Evolutionary conservation across 768 basidiomycete species (phyloP).

Genomic region (Hygrophorus russula): DNA sequence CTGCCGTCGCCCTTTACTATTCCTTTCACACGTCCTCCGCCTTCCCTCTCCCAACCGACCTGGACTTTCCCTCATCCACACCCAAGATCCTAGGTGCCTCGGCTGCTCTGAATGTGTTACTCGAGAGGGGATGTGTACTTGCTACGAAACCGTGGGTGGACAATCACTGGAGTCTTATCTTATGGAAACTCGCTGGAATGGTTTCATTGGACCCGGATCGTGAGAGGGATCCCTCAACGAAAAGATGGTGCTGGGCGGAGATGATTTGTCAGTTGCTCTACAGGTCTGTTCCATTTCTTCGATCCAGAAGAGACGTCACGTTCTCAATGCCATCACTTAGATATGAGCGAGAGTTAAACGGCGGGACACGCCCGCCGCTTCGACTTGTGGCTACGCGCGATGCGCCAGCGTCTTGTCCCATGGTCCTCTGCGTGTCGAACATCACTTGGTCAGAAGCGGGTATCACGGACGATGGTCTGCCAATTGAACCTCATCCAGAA

Average conservation of each 20-base stretch:
- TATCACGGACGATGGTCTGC: slow-evolving; percentile 24
- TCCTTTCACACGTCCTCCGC: slow-evolving; percentile 35
- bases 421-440: slow-evolving; percentile 76
- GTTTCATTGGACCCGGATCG: slow-evolving; percentile 59
- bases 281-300: slow-evolving; percentile 34
- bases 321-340: slow-evolving; percentile 24
- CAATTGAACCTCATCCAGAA: slow-evolving; percentile 35
- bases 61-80: slow-evolving; percentile 10
- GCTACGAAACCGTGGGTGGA: slow-evolving; percentile 76
- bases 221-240: slow-evolving; percentile 30
- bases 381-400: slow-evolving; percentile 79
- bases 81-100: slow-evolving; percentile 31
- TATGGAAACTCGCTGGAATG: slow-evolving; percentile 94
- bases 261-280: slow-evolving; percentile 78
- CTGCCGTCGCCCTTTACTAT: slow-evolving; percentile 45
- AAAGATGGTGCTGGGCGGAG: slow-evolving; percentile 76
- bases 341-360: slow-evolving; percentile 80
- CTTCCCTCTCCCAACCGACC: slow-evolving; percentile 13
- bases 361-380: slow-evolving; percentile 69
- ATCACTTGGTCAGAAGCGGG: slow-evolving; percentile 43
- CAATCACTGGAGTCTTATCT: slow-evolving; percentile 82
- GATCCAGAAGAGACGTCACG: not conserved
- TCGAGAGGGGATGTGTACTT: slow-evolving; percentile 47
- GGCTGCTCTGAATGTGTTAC: slow-evolving; percentile 45
- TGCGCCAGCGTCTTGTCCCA: slow-evolving; percentile 62